Conservation (phyloP, 352 stramenopile genomes). For the Phytophthora crassamura region DNA sequence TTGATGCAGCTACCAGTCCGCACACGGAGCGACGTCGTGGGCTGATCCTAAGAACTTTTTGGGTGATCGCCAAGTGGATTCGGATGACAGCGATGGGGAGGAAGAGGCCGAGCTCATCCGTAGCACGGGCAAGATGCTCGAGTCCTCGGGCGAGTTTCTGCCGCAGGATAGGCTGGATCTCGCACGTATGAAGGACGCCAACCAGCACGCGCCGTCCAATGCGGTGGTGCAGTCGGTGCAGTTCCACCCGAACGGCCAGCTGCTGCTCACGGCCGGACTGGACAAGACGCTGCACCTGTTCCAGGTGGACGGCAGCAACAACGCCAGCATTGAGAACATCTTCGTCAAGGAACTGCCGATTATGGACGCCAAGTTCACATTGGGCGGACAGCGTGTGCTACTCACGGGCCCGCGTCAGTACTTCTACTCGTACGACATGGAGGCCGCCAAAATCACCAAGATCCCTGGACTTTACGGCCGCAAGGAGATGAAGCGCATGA, state of each 20-base stretch:
- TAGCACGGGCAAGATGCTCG: slow-evolving; percentile 66
- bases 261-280: slow-evolving; percentile 90
- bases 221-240: slow-evolving; percentile 88
- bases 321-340: slow-evolving; percentile 90
- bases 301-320: slow-evolving; percentile 90
- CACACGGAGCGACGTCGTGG: slow-evolving; percentile 66
- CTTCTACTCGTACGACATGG: slow-evolving; percentile 98
- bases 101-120: slow-evolving; percentile 59
- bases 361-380: slow-evolving; percentile 83
- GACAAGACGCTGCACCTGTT: slow-evolving; percentile 95
- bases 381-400: slow-evolving; percentile 85
- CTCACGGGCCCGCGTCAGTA: slow-evolving; percentile 93
- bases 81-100: slow-evolving; percentile 68
- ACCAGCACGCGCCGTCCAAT: slow-evolving; percentile 87
- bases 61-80: slow-evolving; percentile 30
- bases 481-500: slow-evolving; percentile 93
- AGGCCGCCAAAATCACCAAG: slow-evolving; percentile 91
- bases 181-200: slow-evolving; percentile 90
- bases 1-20: slow-evolving; percentile 61
- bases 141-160: slow-evolving; percentile 57
- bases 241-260: slow-evolving; percentile 90
- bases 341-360: slow-evolving; percentile 93
- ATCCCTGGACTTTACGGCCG: slow-evolving; percentile 90
- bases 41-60: slow-evolving; percentile 79
- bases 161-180: slow-evolving; percentile 72